Evolutionary conservation across 169 alveolate genomes (phyloP), one percentile per base, ranked within the genome.

Genomic region (Cystoisospora suis): DNA sequence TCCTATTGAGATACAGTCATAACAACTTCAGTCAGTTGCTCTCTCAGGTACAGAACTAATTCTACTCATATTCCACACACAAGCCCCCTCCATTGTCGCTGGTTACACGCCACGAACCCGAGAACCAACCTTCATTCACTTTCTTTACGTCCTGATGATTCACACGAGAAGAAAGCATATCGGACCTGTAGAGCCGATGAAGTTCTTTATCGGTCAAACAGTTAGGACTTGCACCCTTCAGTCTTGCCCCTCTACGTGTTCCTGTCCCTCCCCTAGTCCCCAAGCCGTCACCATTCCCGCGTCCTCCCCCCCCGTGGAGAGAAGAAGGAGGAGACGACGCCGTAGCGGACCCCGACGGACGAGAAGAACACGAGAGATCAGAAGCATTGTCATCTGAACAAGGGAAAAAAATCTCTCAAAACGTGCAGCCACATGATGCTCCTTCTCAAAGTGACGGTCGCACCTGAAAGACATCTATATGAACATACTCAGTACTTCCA

Each of bases 111-210:
- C n/a, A n/a, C n/a, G n/a, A n/a, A n/a, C n/a, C n/a, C n/a, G n/a
- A n/a, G n/a, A n/a, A n/a, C n/a, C n/a, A n/a, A n/a, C n/a, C n/a
- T n/a, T n/a, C n/a, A n/a, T 53, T 23, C 65, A 12, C 65, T 53
- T 53, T 53, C 23, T 53, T 23, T 53, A 12, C 65, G 12, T 53
- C 65, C 65, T 53, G 65, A 53, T 12, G 23, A 53, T 12, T 53
- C 29, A 15, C 65, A 15, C 23, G 29, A 23, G 65, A 15, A 53
- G 65, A 15, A 23, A 23, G 29, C 29, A 53, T 23, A 23, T 9
- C 83, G 38, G 36, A 72, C 83, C 83, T 47, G 75, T 81, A 81
- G 40, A 81, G 75, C 0, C 88, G 58, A 53, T 81, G 88, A 17
- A 44, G 61, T 34, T 81, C 88, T 32, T 81, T 81, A 44, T 44